Evolutionary conservation across 2,329 filamentous ascomycete genomes (phyloP).

Genomic region (Aspergillus viridinutans): DNA sequence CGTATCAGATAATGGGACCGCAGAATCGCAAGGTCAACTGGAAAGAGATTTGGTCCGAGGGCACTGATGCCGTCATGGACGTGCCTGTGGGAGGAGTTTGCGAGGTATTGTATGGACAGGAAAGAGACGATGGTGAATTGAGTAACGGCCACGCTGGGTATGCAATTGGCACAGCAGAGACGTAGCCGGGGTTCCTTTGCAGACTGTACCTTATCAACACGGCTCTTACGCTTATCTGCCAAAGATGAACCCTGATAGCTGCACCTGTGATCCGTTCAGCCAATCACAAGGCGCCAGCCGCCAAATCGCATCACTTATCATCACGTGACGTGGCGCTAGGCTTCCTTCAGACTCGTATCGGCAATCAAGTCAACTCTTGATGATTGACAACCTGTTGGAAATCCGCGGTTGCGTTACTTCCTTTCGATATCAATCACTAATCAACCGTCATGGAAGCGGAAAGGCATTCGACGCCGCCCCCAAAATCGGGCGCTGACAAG

Average conservation of each 20-base stretch:
- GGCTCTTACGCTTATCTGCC: neutral
- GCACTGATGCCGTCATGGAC: conserved; percentile 97
- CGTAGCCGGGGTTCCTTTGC: neutral
- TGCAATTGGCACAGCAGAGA: neutral
- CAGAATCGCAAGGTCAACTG: conserved; percentile 58
- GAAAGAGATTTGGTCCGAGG: conserved; percentile 80
- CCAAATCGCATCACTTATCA: neutral
- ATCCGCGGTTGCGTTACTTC: neutral
- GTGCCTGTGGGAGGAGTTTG: conserved; percentile 92
- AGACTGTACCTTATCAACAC: neutral
- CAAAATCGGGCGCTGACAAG: conserved; percentile 31
- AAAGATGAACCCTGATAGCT: neutral
- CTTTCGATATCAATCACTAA: neutral
- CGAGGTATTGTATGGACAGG: conserved; percentile 80
- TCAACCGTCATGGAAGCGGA: conserved; percentile 10
- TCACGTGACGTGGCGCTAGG: neutral
- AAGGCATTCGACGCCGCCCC: conserved; percentile 45
- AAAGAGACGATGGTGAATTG: conserved; percentile 35
- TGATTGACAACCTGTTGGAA: neutral
- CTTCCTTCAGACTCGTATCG: neutral
- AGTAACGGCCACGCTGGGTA: conserved; percentile 6
- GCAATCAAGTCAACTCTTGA: neutral
- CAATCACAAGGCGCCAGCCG: neutral
- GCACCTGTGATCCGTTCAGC: neutral
- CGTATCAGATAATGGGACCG: conserved; percentile 39